These are phyloP conservation scores for Meira miltonrushii DNA, from an alignment of 1,284 basidiomycete species.

Conservation along the genomic window DNA sequence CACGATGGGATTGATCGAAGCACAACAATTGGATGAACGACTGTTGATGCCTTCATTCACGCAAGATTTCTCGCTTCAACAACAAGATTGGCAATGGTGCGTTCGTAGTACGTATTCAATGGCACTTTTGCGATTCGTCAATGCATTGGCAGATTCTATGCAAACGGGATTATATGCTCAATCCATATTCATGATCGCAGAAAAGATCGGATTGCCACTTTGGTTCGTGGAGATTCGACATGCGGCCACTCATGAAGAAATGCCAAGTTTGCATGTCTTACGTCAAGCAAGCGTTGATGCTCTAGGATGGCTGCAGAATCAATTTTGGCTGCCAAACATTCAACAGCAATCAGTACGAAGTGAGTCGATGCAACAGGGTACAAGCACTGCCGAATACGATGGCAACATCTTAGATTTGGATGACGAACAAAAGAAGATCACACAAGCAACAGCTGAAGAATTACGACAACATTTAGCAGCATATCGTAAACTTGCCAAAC, in stretches of 20 bases:
- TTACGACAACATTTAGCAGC: slow-evolving; percentile 11
- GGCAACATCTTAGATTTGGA: background rate
- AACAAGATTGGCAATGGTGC: slow-evolving; percentile 14
- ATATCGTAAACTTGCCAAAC: slow-evolving; percentile 32
- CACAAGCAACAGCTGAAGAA: background rate
- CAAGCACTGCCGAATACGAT: slow-evolving; percentile 7
- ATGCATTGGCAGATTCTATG: slow-evolving; percentile 75
- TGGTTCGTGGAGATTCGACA: slow-evolving; percentile 93
- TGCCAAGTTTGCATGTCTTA: slow-evolving; percentile 77
- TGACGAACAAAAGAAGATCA: background rate
- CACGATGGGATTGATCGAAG: slow-evolving; percentile 38
- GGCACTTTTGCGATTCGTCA: slow-evolving; percentile 63
- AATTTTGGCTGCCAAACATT: slow-evolving; percentile 36
- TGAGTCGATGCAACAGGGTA: no score
- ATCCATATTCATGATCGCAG: slow-evolving; percentile 81
- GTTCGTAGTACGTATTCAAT: slow-evolving; percentile 35
- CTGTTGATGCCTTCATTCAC: slow-evolving; percentile 10
- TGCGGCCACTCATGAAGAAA: slow-evolving; percentile 89
- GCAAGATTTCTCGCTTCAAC: slow-evolving; percentile 13
- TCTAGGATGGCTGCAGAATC: slow-evolving; percentile 35
- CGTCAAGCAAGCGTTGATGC: slow-evolving; percentile 63
- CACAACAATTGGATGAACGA: slow-evolving; percentile 30
- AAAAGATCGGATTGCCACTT: slow-evolving; percentile 74
- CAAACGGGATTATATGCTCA: slow-evolving; percentile 73
- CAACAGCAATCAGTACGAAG: no score